Conservation (phyloP, 805 yeast species). For the Tetrapisispora pingtungensis region DNA sequence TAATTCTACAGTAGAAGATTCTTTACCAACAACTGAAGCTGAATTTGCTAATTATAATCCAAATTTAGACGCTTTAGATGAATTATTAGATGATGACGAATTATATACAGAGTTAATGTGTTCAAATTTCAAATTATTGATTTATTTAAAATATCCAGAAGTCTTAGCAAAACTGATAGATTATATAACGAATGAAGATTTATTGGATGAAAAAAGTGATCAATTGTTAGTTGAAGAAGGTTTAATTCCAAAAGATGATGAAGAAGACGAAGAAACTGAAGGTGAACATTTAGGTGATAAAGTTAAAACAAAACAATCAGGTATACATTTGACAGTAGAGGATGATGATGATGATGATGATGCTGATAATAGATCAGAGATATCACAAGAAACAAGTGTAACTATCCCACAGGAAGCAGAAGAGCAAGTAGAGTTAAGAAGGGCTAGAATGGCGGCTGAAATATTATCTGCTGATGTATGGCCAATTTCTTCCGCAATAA, state of each 20-base stretch:
- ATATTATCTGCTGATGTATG: constrained; percentile 86
- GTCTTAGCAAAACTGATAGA: constrained; percentile 59
- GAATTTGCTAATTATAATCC: constrained; percentile 32
- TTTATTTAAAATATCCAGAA: constrained; percentile 70
- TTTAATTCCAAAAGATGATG: constrained; percentile 5
- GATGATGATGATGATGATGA: constrained; percentile 11
- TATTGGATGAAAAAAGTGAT: constrained; percentile 19
- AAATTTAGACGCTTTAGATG: constrained; percentile 38
- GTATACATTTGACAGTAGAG: not conserved
- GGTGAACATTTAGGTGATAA: not conserved
- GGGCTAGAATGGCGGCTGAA: constrained; percentile 75
- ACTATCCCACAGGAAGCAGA: constrained; percentile 29
- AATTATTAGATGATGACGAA: constrained; percentile 65
- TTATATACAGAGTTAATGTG: constrained; percentile 62
- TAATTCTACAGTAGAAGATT: not conserved
- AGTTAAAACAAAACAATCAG: not conserved
- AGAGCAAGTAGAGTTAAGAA: constrained; percentile 30
- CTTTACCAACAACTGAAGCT: constrained; percentile 27
- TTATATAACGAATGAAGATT: constrained; percentile 41
- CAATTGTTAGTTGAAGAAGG: constrained; percentile 9
- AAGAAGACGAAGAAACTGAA: constrained; percentile 5
- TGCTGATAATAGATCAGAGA: constrained; percentile 12
- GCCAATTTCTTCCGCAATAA: constrained; percentile 83
- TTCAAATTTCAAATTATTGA: constrained; percentile 65
- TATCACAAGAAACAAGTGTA: constrained; percentile 27